Evolutionary conservation across 495 filamentous ascomycete genomes (phyloP), one percentile per base, ranked within the genome.

Genomic region (Sporormia fimetaria): DNA sequence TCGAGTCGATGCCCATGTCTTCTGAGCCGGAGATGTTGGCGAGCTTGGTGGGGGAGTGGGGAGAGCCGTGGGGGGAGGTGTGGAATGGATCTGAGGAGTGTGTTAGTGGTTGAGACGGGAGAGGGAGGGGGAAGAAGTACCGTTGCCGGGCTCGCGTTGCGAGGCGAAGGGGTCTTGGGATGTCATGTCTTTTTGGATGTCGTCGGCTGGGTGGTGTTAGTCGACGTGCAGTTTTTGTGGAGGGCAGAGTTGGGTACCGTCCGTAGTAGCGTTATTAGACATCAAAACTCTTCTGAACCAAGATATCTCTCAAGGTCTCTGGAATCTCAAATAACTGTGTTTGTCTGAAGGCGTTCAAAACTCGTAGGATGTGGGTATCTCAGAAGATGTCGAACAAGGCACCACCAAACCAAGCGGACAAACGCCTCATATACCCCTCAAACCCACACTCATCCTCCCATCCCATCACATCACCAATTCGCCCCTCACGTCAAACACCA

Each of bases 31-130:
- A 32, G 18, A 56, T 11, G 32, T 56, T 43, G 21, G 14, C 39
- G 22, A 59, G 40, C 8, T 42, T 45, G 37, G 58, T 54, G 22
- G 33, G 26, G n/a, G 25, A 50, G 42, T 55, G 57, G 15, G 57
- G 52, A 26, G 59, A 40, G 42, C 47, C 45, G 33, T 23, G 20
- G 24, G 28, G 11, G 2, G n/a, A 33, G 23, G 49, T 43, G 10
- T 18, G 10, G 12, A 4, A 31, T 2, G 18, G 36, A n/a, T n/a
- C n/a, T n/a, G n/a, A n/a, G 36, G 25, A 18, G 43, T 21, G 30
- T 33, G 35, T n/a, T 29, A 16, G 32, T 45, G 26, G 42, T 10
- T 14, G 14, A 5, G 25, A 6, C 23, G n/a, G 15, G 37, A 18
- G 30, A 17, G 8, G 39, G 22, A 15, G 45, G 15, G 5, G 16